These are phyloP conservation scores for Hyaloscypha bicolor DNA, from an alignment of 495 filamentous ascomycete species.

Conservation along the genomic window DNA sequence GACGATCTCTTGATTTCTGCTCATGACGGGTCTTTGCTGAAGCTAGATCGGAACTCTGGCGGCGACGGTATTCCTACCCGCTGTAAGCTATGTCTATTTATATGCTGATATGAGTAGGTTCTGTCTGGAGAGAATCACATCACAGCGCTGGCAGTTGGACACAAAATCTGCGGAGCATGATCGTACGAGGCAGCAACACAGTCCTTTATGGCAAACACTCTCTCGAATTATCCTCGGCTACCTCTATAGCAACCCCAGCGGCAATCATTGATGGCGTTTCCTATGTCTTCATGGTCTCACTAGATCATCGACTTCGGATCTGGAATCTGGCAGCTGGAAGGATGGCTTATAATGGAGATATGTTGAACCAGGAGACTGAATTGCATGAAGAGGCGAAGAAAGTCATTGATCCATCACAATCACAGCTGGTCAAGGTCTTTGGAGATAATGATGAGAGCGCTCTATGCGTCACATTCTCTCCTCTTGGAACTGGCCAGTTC, in stretches of 20 bases:
- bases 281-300: constrained; percentile 79
- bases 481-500: constrained; percentile 83
- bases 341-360: constrained; percentile 70
- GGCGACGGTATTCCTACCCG: constrained; percentile 59
- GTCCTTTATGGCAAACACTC: constrained; percentile 65
- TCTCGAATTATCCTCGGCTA: constrained; percentile 65
- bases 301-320: constrained; percentile 83
- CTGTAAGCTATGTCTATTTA: not conserved
- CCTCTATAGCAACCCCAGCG: constrained; percentile 65
- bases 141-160: constrained; percentile 81
- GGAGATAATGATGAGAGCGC: constrained; percentile 66
- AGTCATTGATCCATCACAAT: constrained; percentile 74
- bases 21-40: constrained; percentile 79
- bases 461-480: constrained; percentile 82
- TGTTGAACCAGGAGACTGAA: constrained; percentile 59
- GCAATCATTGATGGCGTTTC: constrained; percentile 51
- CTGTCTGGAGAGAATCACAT: constrained; percentile 74
- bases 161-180: constrained; percentile 69
- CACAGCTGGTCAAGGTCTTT: constrained; percentile 72
- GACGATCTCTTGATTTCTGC: constrained; percentile 78
- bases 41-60: constrained; percentile 65
- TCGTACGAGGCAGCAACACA: constrained; percentile 66
- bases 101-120: constrained; percentile 40
- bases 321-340: constrained; percentile 81
- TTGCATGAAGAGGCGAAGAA: constrained; percentile 63